These are phyloP conservation scores for Crithidia fasciculata DNA, from an alignment of 208 protist genomes.

Conservation along the genomic window DNA sequence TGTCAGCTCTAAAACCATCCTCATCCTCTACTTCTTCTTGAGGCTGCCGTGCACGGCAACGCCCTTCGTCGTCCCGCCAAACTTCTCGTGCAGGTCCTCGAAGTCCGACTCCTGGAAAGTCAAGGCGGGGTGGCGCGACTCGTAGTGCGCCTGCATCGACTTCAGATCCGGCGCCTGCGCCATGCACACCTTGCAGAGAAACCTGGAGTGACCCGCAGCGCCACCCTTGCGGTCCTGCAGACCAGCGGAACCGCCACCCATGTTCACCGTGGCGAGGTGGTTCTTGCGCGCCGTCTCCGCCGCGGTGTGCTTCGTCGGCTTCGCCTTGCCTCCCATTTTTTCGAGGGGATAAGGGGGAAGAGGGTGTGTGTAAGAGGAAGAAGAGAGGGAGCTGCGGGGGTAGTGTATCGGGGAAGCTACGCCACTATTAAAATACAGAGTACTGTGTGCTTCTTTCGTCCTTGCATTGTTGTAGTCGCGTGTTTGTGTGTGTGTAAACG, in stretches of 20 bases:
- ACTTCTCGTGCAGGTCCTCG: constrained; percentile 69
- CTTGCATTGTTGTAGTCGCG: no score
- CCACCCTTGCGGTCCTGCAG: constrained; percentile 72
- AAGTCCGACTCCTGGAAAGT: constrained; percentile 63
- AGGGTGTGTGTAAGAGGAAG: background rate
- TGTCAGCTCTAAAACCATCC: background rate
- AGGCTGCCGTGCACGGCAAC: constrained; percentile 71
- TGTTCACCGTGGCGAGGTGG: constrained; percentile 68
- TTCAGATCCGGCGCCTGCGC: constrained; percentile 66
- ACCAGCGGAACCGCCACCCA: constrained; percentile 66
- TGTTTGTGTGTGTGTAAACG: background rate
- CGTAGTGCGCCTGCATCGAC: constrained; percentile 71
- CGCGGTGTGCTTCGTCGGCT: constrained; percentile 82
- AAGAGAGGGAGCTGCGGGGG: background rate
- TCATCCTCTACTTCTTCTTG: constrained; percentile 49
- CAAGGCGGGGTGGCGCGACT: constrained; percentile 58
- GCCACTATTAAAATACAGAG: background rate
- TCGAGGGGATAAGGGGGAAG: background rate
- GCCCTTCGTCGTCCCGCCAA: constrained; percentile 70
- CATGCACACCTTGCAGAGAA: constrained; percentile 74
- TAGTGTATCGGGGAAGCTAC: background rate
- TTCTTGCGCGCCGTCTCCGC: constrained; percentile 73
- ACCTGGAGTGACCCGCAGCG: constrained; percentile 55
- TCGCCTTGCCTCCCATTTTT: constrained; percentile 79
- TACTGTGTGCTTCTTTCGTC: constrained; percentile 13